Base-by-base conservation (phyloP, 148 eudicot genomes). In the Chenopodium berlandieri region DNA sequence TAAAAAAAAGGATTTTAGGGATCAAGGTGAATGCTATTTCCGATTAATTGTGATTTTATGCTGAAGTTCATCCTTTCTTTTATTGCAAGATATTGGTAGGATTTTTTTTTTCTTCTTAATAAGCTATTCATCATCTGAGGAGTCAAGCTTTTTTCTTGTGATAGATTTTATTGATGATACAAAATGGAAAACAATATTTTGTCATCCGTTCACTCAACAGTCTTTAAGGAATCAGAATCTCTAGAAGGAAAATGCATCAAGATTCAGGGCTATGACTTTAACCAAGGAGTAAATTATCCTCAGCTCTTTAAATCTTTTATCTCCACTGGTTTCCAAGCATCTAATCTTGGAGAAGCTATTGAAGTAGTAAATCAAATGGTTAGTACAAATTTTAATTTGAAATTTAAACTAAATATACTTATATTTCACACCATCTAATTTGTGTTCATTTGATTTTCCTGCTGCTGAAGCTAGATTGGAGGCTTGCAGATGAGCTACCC, bases 281-380 rank as follows among this genome's bases (percentile, higher is more conserved):
- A 92, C 76, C 84, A 83, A 32, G 99, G 99, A 7, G 90, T 93
- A 9, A 74, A 93, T 81, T 93, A 95, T 83, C 44, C 84, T 0
- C 80, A 85, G 74, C 86, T 95, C 71, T 63, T 93, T 7, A 88
- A 86, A 62, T 92, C 97, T 78, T 82, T 92, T 76, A 68, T 87
- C 50, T 87, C 93, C 56, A 95, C 97, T 23, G 99, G 97, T 48
- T 95, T 95, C 75, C 99, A 95, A 84, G 99, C 99, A 23, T 90
- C 99, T 75, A 92, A 93, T 83, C 97, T 95, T 27, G 97, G 97
- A 2, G 97, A 95, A 9, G 99, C 99, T 19, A 92, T 95, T 81
- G 82, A 93, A 78, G 85, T 90, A n/a, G 97, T 95, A 70, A 93
- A 93, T 73, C 88, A 91, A 89, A 95, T 95, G 99, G 99, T 95